These are phyloP conservation scores for Flaveria brownii DNA, from an alignment of 129 eudicot species.

Conservation along the genomic window DNA sequence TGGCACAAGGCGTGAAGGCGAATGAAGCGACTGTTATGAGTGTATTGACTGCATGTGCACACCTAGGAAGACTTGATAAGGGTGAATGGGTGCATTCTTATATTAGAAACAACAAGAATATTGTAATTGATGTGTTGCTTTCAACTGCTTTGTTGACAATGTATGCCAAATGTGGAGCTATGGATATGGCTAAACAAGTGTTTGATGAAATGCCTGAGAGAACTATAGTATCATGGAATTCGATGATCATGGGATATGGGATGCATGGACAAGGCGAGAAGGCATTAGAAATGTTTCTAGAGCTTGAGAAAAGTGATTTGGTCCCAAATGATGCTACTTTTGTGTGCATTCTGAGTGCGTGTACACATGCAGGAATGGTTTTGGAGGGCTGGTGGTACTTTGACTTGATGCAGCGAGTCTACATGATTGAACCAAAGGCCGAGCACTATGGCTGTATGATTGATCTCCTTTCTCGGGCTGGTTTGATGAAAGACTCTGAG, in stretches of 20 bases:
- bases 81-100: slow-evolving; percentile 58
- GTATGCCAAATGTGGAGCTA: slow-evolving; percentile 74
- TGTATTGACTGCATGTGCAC: slow-evolving; percentile 67
- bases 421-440: slow-evolving; percentile 61
- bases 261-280: slow-evolving; percentile 62
- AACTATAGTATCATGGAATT: slow-evolving; percentile 72
- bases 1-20: slow-evolving; percentile 41
- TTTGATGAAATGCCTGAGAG: slow-evolving; percentile 59
- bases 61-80: slow-evolving; percentile 48
- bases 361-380: slow-evolving; percentile 66
- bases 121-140: slow-evolving; percentile 53
- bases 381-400: slow-evolving; percentile 81
- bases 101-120: slow-evolving; percentile 38
- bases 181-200: slow-evolving; percentile 57
- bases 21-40: slow-evolving; percentile 62
- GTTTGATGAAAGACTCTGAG: slow-evolving; percentile 54
- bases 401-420: slow-evolving; percentile 60
- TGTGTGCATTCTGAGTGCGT: slow-evolving; percentile 57
- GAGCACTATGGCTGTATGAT: slow-evolving; percentile 82
- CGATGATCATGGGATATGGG: slow-evolving; percentile 73
- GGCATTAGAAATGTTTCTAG: slow-evolving; percentile 60
- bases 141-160: slow-evolving; percentile 64
- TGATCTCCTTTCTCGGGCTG: slow-evolving; percentile 67
- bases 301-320: slow-evolving; percentile 49
- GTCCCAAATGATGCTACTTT: slow-evolving; percentile 73